Base-by-base conservation (phyloP, 768 basidiomycete genomes). In the Rhodotorula kratochvilovae region DNA sequence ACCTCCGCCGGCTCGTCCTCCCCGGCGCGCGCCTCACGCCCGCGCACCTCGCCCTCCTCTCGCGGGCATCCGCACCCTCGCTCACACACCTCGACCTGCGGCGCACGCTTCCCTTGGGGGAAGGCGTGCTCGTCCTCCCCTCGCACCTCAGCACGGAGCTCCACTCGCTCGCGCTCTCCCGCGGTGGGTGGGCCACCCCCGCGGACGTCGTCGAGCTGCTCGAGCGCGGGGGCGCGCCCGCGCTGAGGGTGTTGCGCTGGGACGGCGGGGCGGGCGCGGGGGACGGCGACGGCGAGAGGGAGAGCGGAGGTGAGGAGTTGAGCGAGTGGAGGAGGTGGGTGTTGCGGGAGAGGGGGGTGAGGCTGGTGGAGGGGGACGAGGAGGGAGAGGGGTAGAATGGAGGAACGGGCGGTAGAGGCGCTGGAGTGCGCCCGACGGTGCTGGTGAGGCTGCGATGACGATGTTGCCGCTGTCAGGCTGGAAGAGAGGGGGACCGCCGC, bases 41-140 rank as follows among this genome's bases (percentile, higher is more conserved):
- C 12, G n/a, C 31, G 21, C 56, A 66, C 35, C 64, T 66, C 64
- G 46, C 35, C 27, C 56, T 58, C 46, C 39, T 66, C 35, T 16
- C 5, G 5, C 27, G 36, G 7, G 5, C 1, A 12, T 7, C 15
- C 8, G 56, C 64, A 4, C 62, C 62, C 6, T 3, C 10, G 4
- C 53, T 63, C 21, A 12, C 8, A 5, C 10, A 2, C 3, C 42
- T 64, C 63, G 63, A 55, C 25, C 15, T 56, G 62, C 29, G 31
- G 6, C 21, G 25, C 33, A 35, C 60, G 21, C 45, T 10, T 21
- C 8, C 25, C 15, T 23, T 2, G 12, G 23, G 4, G 17, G 42
- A 1, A 21, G 35, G 8, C 25, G 5, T n/a, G 15, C 58, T 59
- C 19, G 16, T 13, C 15, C 42, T 59, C 5, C 58, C 58, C 42